Base-by-base conservation (phyloP, 495 filamentous ascomycete species). In the Xanthoparmelia taractica region DNA sequence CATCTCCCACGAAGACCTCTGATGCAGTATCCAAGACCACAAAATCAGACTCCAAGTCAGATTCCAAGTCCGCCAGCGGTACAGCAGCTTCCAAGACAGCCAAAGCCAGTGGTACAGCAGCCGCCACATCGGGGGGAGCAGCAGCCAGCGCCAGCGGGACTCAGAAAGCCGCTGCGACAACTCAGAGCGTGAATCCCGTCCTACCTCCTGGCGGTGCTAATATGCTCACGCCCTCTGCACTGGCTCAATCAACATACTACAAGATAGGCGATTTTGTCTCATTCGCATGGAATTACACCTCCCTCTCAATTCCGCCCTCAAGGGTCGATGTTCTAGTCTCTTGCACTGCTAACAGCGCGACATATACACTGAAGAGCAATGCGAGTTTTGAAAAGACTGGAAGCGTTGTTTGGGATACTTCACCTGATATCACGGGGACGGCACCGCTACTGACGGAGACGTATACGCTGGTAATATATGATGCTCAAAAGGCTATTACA, bases 271-370 rank as follows among this genome's bases (percentile, higher is more conserved):
- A 97, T 43, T 80, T 80, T 60, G 78, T 96, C 20, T 96, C 91
- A 1, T 93, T 93, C 73, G 86, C 77, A 0, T 98, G 93, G 92
- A 97, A 97, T 75, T 97, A 96, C 77, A 98, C 94, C 2, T 91
- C 87, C 52, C 78, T 98, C 45, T 82, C 82, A 36, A 85, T 85
- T 23, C 87, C 85, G 1, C 94, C 94, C 0, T 85, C 83, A 4
- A 86, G 84, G 37, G 75, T 98, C 67, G 89, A 98, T 67, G 83
- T 97, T 6, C 75, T 94, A 37, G 88, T 94, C 15, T 86, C 84
- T 31, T 95, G 90, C 84, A 85, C 84, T 43, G 70, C 76, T 59
- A 87, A 88, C 73, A 74, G 78, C 48, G 76, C 75, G 41, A 83
- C 80, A 29, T 92, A 90, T 69, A 89, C 88, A 6, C 76, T 92